A percentile compares a stretch with the other conserved stretches of the same genome.
Conservation (phyloP, 2,329 filamentous ascomycete species). For the Huntiella savannae region DNA sequence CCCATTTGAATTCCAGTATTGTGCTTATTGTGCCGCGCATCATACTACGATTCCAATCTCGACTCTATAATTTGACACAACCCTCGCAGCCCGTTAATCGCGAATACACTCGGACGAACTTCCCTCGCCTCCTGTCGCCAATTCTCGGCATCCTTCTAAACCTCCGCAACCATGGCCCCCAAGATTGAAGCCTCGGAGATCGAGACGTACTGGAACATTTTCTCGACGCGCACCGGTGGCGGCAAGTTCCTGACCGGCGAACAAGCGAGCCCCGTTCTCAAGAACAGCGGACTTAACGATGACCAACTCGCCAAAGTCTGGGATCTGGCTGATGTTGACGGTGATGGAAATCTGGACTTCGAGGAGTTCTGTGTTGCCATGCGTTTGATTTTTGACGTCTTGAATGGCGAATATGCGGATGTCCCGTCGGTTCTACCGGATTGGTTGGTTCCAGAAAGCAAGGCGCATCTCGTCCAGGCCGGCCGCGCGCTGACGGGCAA, state of each 20-base stretch:
- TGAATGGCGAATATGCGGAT: conserved; percentile 85
- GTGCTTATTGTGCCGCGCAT: no score
- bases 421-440: conserved; percentile 76
- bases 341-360: conserved; percentile 93
- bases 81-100: no score
- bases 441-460: conserved; percentile 93
- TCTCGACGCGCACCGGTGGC: conserved; percentile 38
- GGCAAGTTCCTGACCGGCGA: conserved; percentile 41
- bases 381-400: conserved; percentile 89
- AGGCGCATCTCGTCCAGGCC: conserved; percentile 76
- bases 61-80: no score
- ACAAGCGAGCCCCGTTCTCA: conserved; percentile 41
- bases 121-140: no score
- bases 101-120: background rate
- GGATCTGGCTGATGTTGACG: conserved; percentile 94
- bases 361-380: conserved; percentile 99
- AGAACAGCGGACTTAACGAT: conserved; percentile 43
- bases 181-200: conserved; percentile 44
- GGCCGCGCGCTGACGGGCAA: conserved; percentile 60
- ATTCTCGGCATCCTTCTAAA: background rate
- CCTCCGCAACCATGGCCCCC: conserved; percentile 29
- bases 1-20: no score
- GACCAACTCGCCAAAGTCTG: conserved; percentile 88
- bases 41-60: no score
- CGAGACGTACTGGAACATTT: conserved; percentile 49